Evolutionary conservation across 139 green algal genomes (phyloP), one percentile per base, ranked within the genome.

Genomic region (Marvania coccoides): DNA sequence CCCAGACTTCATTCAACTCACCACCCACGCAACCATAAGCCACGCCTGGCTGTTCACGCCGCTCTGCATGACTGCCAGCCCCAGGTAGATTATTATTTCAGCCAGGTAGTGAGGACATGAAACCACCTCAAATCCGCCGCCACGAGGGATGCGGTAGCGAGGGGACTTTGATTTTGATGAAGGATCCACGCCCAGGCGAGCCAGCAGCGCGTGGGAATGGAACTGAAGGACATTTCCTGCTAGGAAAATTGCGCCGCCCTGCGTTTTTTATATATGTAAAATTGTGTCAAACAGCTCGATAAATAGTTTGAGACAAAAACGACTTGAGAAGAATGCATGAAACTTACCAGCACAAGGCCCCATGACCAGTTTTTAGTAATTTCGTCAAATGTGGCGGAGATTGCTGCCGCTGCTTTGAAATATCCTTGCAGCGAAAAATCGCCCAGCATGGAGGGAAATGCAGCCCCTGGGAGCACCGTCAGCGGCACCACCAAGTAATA

Each of bases 91-190:
- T 5, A 94, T 53, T 9, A 93, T 81, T 68, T 95, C 88, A 5
- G 61, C 88, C 13, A 92, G 73, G 68, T 95, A 95, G 72, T 95
- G 88, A 0, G 88, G 88, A 51, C 88, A 92, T 4, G 83, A 88
- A 36, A 95, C 80, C 55, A 74, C 66, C 70, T 85, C 73, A 76
- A 95, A 95, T 6, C 62, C 14, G 29, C 81, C 80, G 10, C 87
- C 87, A 19, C 61, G 42, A 10, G 61, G 61, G 42, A 69, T 69
- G 19, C 19, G 13, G 40, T 69, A 69, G 15, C 24, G 9, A 8
- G 48, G 48, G 48, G 9, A 10, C 28, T 8, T 8, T 10, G 48
- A 8, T 10, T 8, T 30, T 8, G 28, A 8, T 8, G 48, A 8
- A 30, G 10, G 31, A 39, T 5, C n/a, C 3, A 5, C 38, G 24